Percentiles rank a stretch among this genome's conserved stretches.
Evolutionary conservation across 2,329 filamentous ascomycete species (phyloP).

Genomic region (Fusarium circinatum): DNA sequence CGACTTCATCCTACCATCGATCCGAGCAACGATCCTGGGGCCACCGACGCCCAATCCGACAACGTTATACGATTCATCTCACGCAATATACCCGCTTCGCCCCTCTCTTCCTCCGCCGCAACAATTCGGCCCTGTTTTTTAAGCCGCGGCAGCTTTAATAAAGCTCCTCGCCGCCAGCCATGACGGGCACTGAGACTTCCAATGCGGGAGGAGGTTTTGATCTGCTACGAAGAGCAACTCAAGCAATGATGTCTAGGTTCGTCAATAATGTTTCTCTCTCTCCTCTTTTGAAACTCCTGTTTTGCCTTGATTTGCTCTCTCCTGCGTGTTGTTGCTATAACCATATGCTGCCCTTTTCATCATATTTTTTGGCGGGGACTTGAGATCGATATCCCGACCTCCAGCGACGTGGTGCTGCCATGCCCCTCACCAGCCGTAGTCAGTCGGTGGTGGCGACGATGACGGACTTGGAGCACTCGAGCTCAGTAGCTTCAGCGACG

Average conservation of each 20-base stretch:
- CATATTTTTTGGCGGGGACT: background rate
- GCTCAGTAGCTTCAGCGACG: conserved; percentile 30
- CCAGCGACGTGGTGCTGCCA: conserved; percentile 18
- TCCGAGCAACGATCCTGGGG: conserved; percentile 26
- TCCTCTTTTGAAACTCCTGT: conserved; percentile 33
- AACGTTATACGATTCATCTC: conserved; percentile 32
- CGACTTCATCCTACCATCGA: conserved; percentile 16
- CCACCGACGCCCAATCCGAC: conserved; percentile 32
- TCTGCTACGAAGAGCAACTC: conserved; percentile 68
- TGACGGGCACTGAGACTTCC: conserved; percentile 62
- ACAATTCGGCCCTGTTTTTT: conserved; percentile 35
- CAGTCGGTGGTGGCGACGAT: conserved; percentile 22
- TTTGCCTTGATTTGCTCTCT: background rate
- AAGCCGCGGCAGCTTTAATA: conserved; percentile 40
- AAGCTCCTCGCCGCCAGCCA: conserved; percentile 51
- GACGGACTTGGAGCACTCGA: conserved; percentile 34
- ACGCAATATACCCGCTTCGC: conserved; percentile 34
- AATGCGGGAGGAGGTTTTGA: conserved; percentile 63
- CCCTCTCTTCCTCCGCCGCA: conserved; percentile 34
- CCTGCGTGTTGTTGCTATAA: conserved; percentile 19
- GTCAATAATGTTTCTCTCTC: conserved; percentile 47
- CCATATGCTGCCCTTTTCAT: conserved; percentile 21
- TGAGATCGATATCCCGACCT: conserved; percentile 19
- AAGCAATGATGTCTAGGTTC: conserved; percentile 72
- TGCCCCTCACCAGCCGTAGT: conserved; percentile 23